Percentiles rank a stretch among this genome's conserved stretches.
phyloP scores from a whole-genome alignment of 768 basidiomycete species.

The Auricularia heimuer region DNA sequence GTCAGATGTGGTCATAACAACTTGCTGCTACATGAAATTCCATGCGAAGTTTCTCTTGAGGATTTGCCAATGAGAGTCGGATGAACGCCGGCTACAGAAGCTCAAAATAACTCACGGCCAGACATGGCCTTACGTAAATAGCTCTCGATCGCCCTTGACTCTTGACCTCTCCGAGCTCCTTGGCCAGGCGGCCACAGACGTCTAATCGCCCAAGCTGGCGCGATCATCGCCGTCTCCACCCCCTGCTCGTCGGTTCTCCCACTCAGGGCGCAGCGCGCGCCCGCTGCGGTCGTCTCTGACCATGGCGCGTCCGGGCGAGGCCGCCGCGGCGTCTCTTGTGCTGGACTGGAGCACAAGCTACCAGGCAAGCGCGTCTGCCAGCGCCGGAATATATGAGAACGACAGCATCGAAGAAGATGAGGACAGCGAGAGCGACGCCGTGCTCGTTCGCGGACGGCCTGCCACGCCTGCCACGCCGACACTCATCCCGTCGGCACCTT shows the following conservation, averaged over 20 bases:
- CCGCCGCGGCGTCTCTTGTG: constrained; percentile 8
- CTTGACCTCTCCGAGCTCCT: too few species aligned
- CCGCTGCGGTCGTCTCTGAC: constrained; percentile 2
- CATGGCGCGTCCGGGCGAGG: background rate
- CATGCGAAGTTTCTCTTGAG: too few species aligned
- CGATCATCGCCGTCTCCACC: constrained; percentile 12
- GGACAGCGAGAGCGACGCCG: background rate
- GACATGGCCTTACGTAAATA: too few species aligned
- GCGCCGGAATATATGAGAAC: constrained; percentile 31
- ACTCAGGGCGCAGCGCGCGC: constrained; percentile 3
- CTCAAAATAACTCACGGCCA: too few species aligned
- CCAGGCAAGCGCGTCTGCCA: constrained; percentile 67
- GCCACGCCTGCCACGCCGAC: background rate
- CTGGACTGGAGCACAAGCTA: constrained; percentile 81
- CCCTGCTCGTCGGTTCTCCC: constrained; percentile 3
- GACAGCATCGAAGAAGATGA: constrained; percentile 3
- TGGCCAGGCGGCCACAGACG: too few species aligned
- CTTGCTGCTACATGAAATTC: too few species aligned
- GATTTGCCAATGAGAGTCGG: too few species aligned
- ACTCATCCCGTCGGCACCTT: background rate
- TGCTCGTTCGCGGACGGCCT: background rate
- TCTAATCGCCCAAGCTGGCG: constrained; percentile 1
- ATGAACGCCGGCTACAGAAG: too few species aligned
- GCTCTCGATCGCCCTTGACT: too few species aligned
- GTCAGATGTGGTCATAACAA: too few species aligned